Base-by-base conservation (phyloP, 441 rosid species). In the Gossypium schwendimanii region DNA sequence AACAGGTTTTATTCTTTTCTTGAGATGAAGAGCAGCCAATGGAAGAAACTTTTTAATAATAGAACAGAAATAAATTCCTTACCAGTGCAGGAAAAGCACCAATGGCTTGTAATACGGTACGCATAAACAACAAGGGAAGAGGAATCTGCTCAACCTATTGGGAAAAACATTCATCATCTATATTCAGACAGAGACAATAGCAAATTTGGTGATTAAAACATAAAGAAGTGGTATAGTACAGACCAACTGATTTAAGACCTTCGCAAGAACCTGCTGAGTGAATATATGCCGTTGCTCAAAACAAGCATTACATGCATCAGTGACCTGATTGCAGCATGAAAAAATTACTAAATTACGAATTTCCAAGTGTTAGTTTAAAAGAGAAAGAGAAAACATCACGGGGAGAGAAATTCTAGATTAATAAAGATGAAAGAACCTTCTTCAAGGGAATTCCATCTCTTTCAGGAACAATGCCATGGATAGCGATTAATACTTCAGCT, bases 31-130 rank as follows among this genome's bases (percentile, higher is more conserved):
- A 47, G 60, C 39, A 47, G 61, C 17, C 47, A 68, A 6, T 5
- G 10, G 59, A 49, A 49, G 24, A 24, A 49, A 14, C 4, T 52
- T 28, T 50, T 67, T 15, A 9, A 67, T 7, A n/a, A 26, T 11
- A 67, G 52, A 26, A 44, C 71, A 24, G 21, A 47, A 23, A 65
- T n/a, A 67, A 62, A 71, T 72, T 72, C 71, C 83, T 87, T 83
- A 96, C 99, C 97, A 96, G 80, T 36, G 93, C 96, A 60, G 98
- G 98, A 84, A 89, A 96, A 76, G 97, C 97, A 82, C 97, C 97
- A 58, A 96, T 85, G 74, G 99, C 93, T 84, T 93, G 98, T 81
- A 96, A 85, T 57, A 93, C 98, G 1, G 99, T 96, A 31, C 98
- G 97, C 99, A 96, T 96, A 87, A 96, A 96, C 79, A 96, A 85